Conservation (phyloP, 768 basidiomycete genomes). For the Pholiota conissans region DNA sequence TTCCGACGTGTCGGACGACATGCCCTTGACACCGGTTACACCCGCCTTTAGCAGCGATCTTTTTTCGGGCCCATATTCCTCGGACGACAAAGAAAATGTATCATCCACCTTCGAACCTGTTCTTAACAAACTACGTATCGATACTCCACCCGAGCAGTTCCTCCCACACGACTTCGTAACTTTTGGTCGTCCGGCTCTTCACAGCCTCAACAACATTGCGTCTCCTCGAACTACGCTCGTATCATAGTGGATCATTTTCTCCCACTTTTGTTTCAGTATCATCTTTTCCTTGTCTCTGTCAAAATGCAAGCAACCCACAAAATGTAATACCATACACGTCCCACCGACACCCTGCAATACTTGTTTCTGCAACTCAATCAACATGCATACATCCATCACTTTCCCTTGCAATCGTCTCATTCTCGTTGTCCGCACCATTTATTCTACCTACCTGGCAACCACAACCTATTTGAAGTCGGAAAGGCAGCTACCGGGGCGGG, state of each 20-base stretch:
- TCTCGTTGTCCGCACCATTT: slow-evolving; percentile 42
- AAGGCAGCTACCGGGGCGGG: slow-evolving; percentile 26
- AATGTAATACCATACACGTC: slow-evolving; percentile 83
- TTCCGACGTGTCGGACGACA: slow-evolving; percentile 80
- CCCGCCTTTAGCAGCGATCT: slow-evolving; percentile 66
- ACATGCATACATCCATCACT: slow-evolving; percentile 67
- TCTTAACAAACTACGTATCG: slow-evolving; percentile 68
- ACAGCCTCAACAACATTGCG: slow-evolving; percentile 72
- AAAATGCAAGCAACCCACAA: slow-evolving; percentile 62
- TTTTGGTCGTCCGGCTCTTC: slow-evolving; percentile 76
- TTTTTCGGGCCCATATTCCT: slow-evolving; percentile 46
- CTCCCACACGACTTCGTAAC: slow-evolving; percentile 81
- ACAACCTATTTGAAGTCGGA: slow-evolving; percentile 43
- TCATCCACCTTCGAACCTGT: slow-evolving; percentile 70
- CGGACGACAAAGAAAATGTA: slow-evolving; percentile 83
- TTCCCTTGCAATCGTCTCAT: slow-evolving; percentile 65
- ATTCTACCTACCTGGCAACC: slow-evolving; percentile 44
- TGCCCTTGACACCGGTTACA: slow-evolving; percentile 80
- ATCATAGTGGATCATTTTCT: slow-evolving; percentile 48
- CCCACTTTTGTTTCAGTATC: slow-evolving; percentile 37
- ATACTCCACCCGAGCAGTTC: slow-evolving; percentile 71
- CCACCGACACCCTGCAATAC: slow-evolving; percentile 60
- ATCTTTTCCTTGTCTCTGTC: slow-evolving; percentile 42
- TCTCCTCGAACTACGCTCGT: slow-evolving; percentile 61
- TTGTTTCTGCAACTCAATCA: slow-evolving; percentile 63